Percentiles rank a stretch among this genome's conserved stretches.
phyloP scores from a whole-genome alignment of 768 basidiomycete genomes.

The Amanita fuliginea region DNA sequence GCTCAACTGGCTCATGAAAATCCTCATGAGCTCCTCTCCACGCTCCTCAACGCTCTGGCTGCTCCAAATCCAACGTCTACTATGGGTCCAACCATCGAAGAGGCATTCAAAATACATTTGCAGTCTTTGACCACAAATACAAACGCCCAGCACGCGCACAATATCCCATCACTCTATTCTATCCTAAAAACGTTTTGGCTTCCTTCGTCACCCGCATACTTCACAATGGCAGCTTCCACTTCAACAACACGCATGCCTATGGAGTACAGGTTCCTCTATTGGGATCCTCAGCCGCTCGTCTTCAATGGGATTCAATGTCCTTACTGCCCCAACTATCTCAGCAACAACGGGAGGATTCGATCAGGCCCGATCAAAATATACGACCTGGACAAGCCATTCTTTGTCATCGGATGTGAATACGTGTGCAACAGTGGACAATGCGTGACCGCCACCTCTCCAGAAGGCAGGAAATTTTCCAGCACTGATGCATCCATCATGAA shows the following conservation, averaged over 20 bases:
- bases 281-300: conserved; percentile 76
- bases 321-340: conserved; percentile 44
- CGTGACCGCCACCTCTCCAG: conserved; percentile 26
- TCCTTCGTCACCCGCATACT: conserved; percentile 67
- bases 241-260: conserved; percentile 57
- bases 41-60: conserved; percentile 45
- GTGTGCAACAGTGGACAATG: conserved; percentile 47
- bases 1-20: conserved; percentile 43
- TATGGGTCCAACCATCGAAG: conserved; percentile 56
- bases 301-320: conserved; percentile 78
- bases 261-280: conserved; percentile 74
- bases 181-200: conserved; percentile 80
- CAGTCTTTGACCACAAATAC: conserved; percentile 45
- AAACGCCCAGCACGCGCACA: conserved; percentile 30
- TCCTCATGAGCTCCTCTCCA: conserved; percentile 44
- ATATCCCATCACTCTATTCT: conserved; percentile 64
- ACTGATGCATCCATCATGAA: conserved; percentile 65
- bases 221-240: conserved; percentile 64
- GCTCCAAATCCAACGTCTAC: conserved; percentile 54
- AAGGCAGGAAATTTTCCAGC: conserved; percentile 59
- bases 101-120: conserved; percentile 72
- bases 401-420: conserved; percentile 79
- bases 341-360: conserved; percentile 62
- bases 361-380: conserved; percentile 71
- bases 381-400: conserved; percentile 72